phyloP scores from a whole-genome alignment of 2,329 filamentous ascomycete species.

The Byssoonygena ceratinophila region DNA sequence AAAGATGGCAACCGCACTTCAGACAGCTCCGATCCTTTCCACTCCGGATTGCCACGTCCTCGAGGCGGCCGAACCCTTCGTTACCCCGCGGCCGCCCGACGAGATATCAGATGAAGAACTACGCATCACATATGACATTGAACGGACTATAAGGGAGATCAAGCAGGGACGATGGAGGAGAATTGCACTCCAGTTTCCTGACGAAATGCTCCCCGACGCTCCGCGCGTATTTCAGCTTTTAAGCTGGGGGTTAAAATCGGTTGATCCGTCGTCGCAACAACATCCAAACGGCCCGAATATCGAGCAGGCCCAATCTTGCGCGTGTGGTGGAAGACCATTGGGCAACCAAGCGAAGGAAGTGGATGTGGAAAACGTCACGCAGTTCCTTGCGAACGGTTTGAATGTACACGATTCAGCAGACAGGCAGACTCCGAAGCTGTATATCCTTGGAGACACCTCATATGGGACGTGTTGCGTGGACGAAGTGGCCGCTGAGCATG shows the following conservation, averaged over 20 bases:
- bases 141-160: conserved; percentile 67
- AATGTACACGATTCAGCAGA: conserved; percentile 13
- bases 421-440: conserved; percentile 44
- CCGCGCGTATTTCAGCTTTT: conserved; percentile 65
- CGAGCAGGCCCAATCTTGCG: conserved; percentile 12
- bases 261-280: conserved; percentile 5
- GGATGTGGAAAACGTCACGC: conserved; percentile 16
- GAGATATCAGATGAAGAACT: conserved; percentile 56
- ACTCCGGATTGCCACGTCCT: conserved; percentile 54
- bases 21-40: conserved; percentile 48
- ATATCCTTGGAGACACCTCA: conserved; percentile 86
- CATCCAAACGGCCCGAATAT: conserved; percentile 9
- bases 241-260: conserved; percentile 39
- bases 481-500: conserved; percentile 90
- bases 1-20: conserved; percentile 23
- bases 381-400: conserved; percentile 13
- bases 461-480: conserved; percentile 97
- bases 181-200: conserved; percentile 90
- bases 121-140: conserved; percentile 69
- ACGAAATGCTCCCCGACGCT: conserved; percentile 80
- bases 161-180: conserved; percentile 58
- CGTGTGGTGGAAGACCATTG: conserved; percentile 13
- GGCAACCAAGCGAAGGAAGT: conserved; percentile 16
- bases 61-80: conserved; percentile 41
- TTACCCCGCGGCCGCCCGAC: conserved; percentile 23